Evolutionary conservation across 2,329 filamentous ascomycete species (phyloP).

Genomic region (Lachnellula subtilissima): DNA sequence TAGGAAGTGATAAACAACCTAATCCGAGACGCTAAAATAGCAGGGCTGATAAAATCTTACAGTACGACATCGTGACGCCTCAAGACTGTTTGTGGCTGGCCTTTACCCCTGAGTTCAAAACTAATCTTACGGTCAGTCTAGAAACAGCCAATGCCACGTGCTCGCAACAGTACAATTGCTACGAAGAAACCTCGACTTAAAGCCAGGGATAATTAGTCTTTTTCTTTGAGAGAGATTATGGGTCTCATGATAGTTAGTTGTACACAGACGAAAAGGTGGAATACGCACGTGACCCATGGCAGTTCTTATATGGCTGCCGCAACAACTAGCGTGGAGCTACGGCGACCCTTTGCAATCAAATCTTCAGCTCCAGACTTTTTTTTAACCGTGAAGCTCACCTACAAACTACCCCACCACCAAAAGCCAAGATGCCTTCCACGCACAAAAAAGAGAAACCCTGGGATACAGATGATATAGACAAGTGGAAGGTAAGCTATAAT

Average conservation of each 20-base stretch:
- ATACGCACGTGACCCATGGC: no score
- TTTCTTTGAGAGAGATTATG: no score
- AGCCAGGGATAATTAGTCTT: background rate
- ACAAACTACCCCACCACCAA: slow-evolving; percentile 12
- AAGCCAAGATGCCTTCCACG: slow-evolving; percentile 69
- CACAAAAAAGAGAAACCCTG: slow-evolving; percentile 88
- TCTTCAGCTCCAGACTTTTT: slow-evolving; percentile 14
- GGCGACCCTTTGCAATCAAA: slow-evolving; percentile 1
- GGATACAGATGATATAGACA: slow-evolving; percentile 96
- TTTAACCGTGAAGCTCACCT: background rate
- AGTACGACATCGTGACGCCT: background rate
- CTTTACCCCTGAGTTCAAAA: background rate
- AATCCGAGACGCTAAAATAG: background rate
- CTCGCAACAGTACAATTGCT: background rate
- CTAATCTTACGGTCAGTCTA: background rate
- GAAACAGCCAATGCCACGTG: no score
- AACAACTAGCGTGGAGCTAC: background rate
- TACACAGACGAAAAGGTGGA: no score
- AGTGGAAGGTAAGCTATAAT: slow-evolving; percentile 66
- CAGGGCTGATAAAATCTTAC: background rate
- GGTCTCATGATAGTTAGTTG: no score
- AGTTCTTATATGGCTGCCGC: no score
- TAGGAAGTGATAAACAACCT: background rate
- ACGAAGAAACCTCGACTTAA: background rate
- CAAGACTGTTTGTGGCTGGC: background rate